phyloP scores from a whole-genome alignment of 2,329 filamentous ascomycete species.

The Macroventuria anomochaeta region DNA sequence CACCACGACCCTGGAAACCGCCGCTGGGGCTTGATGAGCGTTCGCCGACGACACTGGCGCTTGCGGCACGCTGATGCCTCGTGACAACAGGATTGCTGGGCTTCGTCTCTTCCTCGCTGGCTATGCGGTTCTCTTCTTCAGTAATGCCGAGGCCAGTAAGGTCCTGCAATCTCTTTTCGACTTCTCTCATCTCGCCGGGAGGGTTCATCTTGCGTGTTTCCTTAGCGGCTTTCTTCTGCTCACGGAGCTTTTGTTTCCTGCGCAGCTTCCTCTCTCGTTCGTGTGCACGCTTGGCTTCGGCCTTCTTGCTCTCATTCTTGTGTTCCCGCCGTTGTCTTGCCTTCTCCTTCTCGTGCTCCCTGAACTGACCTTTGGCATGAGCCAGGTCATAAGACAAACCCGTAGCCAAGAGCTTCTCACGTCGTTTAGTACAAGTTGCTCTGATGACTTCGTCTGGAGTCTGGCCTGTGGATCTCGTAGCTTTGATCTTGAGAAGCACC shows the following conservation, averaged over 20 bases:
- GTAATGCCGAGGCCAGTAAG: constrained; percentile 45
- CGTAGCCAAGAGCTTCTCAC: constrained; percentile 77
- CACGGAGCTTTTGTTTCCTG: constrained; percentile 48
- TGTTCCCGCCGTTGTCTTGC: constrained; percentile 49
- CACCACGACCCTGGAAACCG: constrained; percentile 40
- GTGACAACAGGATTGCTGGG: constrained; percentile 37
- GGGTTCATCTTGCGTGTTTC: constrained; percentile 33
- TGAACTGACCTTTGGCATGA: constrained; percentile 67
- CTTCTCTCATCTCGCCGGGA: constrained; percentile 33
- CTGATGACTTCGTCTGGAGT: constrained; percentile 73
- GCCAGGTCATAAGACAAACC: constrained; percentile 74
- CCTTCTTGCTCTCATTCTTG: constrained; percentile 46
- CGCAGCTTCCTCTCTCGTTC: constrained; percentile 44
- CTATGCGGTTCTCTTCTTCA: constrained; percentile 39
- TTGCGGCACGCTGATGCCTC: constrained; percentile 39
- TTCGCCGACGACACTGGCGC: constrained; percentile 36
- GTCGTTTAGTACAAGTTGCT: constrained; percentile 64
- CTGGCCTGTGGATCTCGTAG: constrained; percentile 60
- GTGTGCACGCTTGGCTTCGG: constrained; percentile 46
- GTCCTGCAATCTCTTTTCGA: constrained; percentile 37
- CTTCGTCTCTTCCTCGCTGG: constrained; percentile 40
- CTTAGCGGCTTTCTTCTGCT: constrained; percentile 48
- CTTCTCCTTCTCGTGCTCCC: constrained; percentile 58
- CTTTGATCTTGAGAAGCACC: constrained; percentile 76
- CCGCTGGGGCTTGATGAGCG: constrained; percentile 42